A percentile compares a stretch with the other conserved stretches of the same genome.
phyloP scores from a whole-genome alignment of 1,139 yeast genomes.

The Blastobotrys ciferrii region DNA sequence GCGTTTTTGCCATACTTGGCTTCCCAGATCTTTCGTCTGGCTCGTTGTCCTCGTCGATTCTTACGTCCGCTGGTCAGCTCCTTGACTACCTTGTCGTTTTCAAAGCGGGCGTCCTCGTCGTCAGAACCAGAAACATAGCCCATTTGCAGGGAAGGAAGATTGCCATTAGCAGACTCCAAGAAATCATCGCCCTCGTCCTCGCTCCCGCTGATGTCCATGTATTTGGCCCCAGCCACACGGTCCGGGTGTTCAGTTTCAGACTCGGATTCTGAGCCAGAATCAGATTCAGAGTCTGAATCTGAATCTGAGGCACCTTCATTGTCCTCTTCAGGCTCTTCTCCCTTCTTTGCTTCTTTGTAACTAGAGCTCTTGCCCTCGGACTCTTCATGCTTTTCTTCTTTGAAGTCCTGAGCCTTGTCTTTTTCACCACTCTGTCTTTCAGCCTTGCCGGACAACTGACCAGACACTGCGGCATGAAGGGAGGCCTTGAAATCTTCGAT shows the following conservation, averaged over 20 bases:
- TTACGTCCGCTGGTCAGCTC: slow-evolving; percentile 57
- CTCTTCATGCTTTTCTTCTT: slow-evolving; percentile 25
- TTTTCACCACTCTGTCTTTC: slow-evolving; percentile 10
- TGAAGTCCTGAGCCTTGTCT: slow-evolving; percentile 27
- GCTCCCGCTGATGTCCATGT: slow-evolving; percentile 32
- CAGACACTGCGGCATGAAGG: slow-evolving; percentile 2
- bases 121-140: slow-evolving; percentile 83
- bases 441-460: slow-evolving; percentile 20
- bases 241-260: slow-evolving; percentile 19
- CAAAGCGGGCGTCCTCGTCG: slow-evolving; percentile 54
- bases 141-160: slow-evolving; percentile 66
- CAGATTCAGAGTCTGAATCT: slow-evolving; percentile 37
- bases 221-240: slow-evolving; percentile 17
- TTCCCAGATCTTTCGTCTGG: slow-evolving; percentile 96
- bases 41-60: slow-evolving; percentile 95
- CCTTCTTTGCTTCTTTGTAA: slow-evolving; percentile 26
- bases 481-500: slow-evolving; percentile 41
- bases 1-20: slow-evolving; percentile 80
- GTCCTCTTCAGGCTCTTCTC: slow-evolving; percentile 27
- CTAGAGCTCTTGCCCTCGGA: slow-evolving; percentile 24
- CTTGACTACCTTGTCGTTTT: slow-evolving; percentile 59
- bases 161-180: slow-evolving; percentile 44
- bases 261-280: slow-evolving; percentile 38
- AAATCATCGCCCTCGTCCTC: slow-evolving; percentile 23
- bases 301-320: slow-evolving; percentile 33